phyloP scores from a whole-genome alignment of 2,329 filamentous ascomycete species.

The Apiospora hydei region DNA sequence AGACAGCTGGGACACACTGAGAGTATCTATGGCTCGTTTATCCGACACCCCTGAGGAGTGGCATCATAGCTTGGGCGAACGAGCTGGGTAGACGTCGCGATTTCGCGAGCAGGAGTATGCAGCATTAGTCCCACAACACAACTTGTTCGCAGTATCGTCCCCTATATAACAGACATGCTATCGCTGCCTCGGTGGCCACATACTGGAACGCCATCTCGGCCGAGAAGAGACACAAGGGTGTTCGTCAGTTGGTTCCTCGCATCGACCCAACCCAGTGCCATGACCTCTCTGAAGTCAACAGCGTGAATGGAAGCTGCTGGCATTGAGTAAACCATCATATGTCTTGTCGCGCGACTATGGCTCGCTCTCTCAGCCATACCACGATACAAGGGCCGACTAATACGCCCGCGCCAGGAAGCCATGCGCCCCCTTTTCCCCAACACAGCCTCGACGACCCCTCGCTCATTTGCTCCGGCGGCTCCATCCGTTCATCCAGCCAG shows the following conservation, averaged over 20 bases:
- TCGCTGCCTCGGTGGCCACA: too few relatives aligned
- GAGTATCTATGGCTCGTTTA: background rate
- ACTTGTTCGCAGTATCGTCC: background rate
- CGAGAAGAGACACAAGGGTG: background rate
- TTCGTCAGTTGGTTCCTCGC: background rate
- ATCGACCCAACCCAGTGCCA: background rate
- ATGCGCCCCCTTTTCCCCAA: background rate
- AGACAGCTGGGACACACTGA: background rate
- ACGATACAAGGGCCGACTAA: slow-evolving; percentile 15
- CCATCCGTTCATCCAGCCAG: background rate
- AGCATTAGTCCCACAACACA: background rate
- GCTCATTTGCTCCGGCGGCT: background rate
- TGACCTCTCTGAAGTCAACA: background rate
- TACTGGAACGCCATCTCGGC: background rate
- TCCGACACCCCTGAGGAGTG: background rate
- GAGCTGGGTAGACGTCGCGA: background rate
- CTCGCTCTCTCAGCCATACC: background rate
- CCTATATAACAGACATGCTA: background rate
- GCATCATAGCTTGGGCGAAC: background rate
- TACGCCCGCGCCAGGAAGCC: background rate
- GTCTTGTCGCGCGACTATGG: background rate
- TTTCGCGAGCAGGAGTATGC: background rate
- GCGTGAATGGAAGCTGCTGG: background rate
- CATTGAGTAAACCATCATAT: background rate
- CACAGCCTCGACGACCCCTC: slow-evolving; percentile 7